Base-by-base conservation (phyloP, 495 filamentous ascomycete genomes). In the Bryoglossum gracile region DNA sequence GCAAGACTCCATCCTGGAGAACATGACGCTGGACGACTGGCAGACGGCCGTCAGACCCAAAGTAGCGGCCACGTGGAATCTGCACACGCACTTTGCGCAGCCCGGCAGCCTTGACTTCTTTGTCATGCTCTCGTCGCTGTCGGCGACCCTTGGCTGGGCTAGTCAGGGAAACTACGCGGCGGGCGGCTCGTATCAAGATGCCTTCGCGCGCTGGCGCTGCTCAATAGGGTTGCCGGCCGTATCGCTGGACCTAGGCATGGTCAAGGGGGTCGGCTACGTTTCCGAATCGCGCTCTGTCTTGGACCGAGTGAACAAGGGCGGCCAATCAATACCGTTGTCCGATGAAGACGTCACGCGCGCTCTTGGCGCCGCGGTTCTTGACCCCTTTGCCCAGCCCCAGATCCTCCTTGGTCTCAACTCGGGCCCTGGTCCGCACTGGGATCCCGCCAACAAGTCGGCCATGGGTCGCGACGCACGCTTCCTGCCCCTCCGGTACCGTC, bases 31-130 rank as follows among this genome's bases (percentile, higher is more conserved):
- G 23, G 46, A 62, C 1, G 43, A 57, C 13, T 69, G 61, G 43
- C 41, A 57, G n/a, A 55, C 46, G 3, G 60, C 53, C 3, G 58
- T 63, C 0, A 48, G 42, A 30, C 68, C 69, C 5, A 74, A 73
- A 51, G 62, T 70, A 4, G 18, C 62, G 2, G 26, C 6, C 6
- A 30, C 26, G 13, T 30, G 26, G 26, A 30, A 30, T 13, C 26
- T 30, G 26, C 26, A 30, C 13, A n/a, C n/a, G n/a, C 26, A 30
- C 26, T 30, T 30, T 5, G 5, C 13, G 26, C 26, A 5, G 5
- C 26, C 5, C 5, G 13, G 13, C 6, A 13, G 13, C 26, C 5
- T 30, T 5, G 26, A 30, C 26, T 30, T 30, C 26, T 30, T 30
- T 13, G 13, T 30, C 5, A 30, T 30, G 26, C 26, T 30, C 5